phyloP scores from a whole-genome alignment of 495 filamentous ascomycete species.

The Articulospora tetracladia region DNA sequence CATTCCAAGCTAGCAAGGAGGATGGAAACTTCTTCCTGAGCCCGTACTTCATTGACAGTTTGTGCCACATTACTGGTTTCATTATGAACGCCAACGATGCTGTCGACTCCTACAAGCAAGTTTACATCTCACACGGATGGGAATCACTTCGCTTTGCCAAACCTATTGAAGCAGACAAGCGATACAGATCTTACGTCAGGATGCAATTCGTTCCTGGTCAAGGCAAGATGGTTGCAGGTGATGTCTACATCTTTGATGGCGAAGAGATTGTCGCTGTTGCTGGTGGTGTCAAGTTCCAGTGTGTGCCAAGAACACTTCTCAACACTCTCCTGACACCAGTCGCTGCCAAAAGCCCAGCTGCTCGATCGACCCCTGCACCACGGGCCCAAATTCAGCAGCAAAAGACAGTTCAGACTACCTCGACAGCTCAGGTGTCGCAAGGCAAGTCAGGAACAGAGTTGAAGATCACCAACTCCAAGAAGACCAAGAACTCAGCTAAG shows the following conservation, averaged over 20 bases:
- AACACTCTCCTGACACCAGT: constrained; percentile 63
- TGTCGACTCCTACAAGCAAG: background rate
- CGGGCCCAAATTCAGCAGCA: background rate
- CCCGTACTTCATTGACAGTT: constrained; percentile 1
- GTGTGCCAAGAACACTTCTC: constrained; percentile 61
- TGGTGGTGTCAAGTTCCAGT: constrained; percentile 59
- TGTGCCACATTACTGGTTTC: constrained; percentile 1
- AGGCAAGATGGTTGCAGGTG: constrained; percentile 1
- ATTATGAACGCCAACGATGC: constrained; percentile 3
- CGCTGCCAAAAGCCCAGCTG: constrained; percentile 4
- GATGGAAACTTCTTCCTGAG: background rate
- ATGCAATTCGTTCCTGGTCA: constrained; percentile 28
- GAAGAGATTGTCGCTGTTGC: constrained; percentile 29
- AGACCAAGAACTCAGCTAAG: constrained; percentile 14
- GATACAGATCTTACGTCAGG: background rate
- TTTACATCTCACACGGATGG: constrained; percentile 4
- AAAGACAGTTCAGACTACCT: background rate
- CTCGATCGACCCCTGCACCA: background rate
- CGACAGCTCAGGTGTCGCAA: background rate
- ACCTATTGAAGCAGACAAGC: background rate
- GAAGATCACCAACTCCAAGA: background rate
- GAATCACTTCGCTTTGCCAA: background rate
- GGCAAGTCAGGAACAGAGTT: background rate
- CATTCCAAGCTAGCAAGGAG: background rate
- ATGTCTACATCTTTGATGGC: constrained; percentile 1